Conservation (phyloP, 2,329 filamentous ascomycete genomes). For the Westerdykella ornata region DNA sequence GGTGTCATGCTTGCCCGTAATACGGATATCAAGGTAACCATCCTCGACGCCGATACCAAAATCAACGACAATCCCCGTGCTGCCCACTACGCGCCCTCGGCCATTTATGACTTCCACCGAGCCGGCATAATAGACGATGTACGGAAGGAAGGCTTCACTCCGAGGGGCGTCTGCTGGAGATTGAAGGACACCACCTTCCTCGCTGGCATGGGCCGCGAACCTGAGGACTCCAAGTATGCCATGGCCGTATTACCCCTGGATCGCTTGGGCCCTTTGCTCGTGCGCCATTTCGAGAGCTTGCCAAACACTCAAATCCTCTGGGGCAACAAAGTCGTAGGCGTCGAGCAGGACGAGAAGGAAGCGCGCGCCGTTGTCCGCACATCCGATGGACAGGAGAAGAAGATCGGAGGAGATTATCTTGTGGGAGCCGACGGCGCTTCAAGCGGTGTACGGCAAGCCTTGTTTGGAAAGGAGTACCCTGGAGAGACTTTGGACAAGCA, state of each 20-base stretch:
- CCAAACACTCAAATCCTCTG: slow-evolving; percentile 25
- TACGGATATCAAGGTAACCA: slow-evolving; percentile 45
- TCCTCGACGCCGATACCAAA: slow-evolving; percentile 50
- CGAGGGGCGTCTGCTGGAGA: slow-evolving; percentile 42
- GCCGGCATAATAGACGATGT: slow-evolving; percentile 54
- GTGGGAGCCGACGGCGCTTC: slow-evolving; percentile 33
- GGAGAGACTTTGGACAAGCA: slow-evolving; percentile 56
- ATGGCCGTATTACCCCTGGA: slow-evolving; percentile 31
- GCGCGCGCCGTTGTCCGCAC: slow-evolving; percentile 27
- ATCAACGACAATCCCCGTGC: slow-evolving; percentile 57
- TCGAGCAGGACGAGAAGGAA: slow-evolving; percentile 26
- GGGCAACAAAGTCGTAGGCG: slow-evolving; percentile 26
- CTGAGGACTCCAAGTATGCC: slow-evolving; percentile 21
- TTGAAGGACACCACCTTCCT: slow-evolving; percentile 32
- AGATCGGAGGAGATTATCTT: slow-evolving; percentile 25
- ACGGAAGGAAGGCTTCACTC: slow-evolving; percentile 38
- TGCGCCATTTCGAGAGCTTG: slow-evolving; percentile 24
- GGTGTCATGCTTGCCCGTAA: slow-evolving; percentile 48
- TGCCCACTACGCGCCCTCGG: slow-evolving; percentile 55
- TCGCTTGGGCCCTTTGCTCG: slow-evolving; percentile 23
- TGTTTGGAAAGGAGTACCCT: slow-evolving; percentile 43
- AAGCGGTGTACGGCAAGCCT: slow-evolving; percentile 25
- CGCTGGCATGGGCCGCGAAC: slow-evolving; percentile 26
- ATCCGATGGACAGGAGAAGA: slow-evolving; percentile 18
- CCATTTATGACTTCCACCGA: slow-evolving; percentile 52